These are phyloP conservation scores for Eucalyptus pauciflora DNA, from an alignment of 345 rosid species.

Conservation along the genomic window DNA sequence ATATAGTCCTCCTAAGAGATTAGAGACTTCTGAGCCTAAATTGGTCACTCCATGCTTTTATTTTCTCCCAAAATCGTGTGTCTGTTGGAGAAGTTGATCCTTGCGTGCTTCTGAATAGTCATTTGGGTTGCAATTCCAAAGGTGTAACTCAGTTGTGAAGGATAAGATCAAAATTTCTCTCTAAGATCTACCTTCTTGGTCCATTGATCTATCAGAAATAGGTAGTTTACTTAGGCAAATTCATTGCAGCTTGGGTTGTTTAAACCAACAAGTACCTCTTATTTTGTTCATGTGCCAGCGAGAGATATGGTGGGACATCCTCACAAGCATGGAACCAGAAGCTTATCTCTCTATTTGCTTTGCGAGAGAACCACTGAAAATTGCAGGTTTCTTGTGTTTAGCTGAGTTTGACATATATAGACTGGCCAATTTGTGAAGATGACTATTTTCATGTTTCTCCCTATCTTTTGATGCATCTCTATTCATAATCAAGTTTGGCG, in stretches of 20 bases:
- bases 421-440: background rate
- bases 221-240: background rate
- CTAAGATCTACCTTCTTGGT: too few relatives aligned
- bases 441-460: slow-evolving; percentile 23
- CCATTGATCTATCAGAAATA: too few relatives aligned
- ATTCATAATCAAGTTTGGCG: slow-evolving; percentile 73
- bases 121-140: too few relatives aligned
- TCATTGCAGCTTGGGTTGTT: background rate
- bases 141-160: too few relatives aligned
- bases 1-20: too few relatives aligned
- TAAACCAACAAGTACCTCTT: background rate
- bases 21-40: too few relatives aligned
- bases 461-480: slow-evolving; percentile 76
- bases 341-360: background rate
- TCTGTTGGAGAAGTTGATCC: too few relatives aligned
- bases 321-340: background rate
- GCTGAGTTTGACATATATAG: background rate
- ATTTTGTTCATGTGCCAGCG: background rate
- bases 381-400: background rate
- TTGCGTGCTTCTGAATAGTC: too few relatives aligned
- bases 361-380: background rate
- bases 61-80: too few relatives aligned
- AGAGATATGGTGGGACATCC: background rate
- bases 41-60: too few relatives aligned
- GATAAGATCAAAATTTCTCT: too few relatives aligned